phyloP scores from a whole-genome alignment of 2,329 filamentous ascomycete genomes.

The Monilinia laxa region DNA sequence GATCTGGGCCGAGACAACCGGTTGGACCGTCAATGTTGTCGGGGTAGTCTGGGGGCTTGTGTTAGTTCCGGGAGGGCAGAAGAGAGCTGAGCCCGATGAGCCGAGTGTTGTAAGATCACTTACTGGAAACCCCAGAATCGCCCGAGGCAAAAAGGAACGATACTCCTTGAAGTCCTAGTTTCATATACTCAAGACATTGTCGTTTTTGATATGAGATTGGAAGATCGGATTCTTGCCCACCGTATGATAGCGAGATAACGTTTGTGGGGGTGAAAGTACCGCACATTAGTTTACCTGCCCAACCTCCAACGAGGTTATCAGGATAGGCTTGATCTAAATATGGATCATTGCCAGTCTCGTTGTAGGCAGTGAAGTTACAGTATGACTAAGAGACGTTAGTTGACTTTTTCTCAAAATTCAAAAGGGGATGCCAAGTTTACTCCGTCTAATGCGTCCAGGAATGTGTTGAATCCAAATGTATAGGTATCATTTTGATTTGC shows the following conservation, averaged over 20 bases:
- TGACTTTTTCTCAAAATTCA: slow-evolving; percentile 25
- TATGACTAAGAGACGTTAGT: slow-evolving; percentile 40
- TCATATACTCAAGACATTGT: slow-evolving; percentile 52
- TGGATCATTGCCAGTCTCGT: slow-evolving; percentile 44
- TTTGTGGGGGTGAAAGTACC: slow-evolving; percentile 48
- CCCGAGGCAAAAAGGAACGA: slow-evolving; percentile 50
- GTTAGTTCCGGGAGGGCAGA: slow-evolving; percentile 1
- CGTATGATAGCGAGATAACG: slow-evolving; percentile 56
- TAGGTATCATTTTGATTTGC: slow-evolving; percentile 35
- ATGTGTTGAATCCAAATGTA: slow-evolving; percentile 47
- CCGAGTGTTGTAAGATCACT: neutral
- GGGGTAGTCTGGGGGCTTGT: slow-evolving; percentile 24
- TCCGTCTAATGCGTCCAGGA: slow-evolving; percentile 48
- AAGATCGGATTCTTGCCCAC: slow-evolving; percentile 52
- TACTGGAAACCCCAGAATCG: slow-evolving; percentile 47
- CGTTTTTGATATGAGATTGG: slow-evolving; percentile 54
- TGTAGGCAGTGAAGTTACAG: slow-evolving; percentile 44
- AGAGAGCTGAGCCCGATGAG: neutral
- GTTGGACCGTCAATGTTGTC: slow-evolving; percentile 32
- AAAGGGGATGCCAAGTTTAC: slow-evolving; percentile 22
- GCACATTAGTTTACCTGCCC: slow-evolving; percentile 38
- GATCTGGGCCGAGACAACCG: slow-evolving; percentile 47
- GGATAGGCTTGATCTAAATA: slow-evolving; percentile 28
- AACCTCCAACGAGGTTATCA: slow-evolving; percentile 34
- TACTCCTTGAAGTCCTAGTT: slow-evolving; percentile 49